Evolutionary conservation across 2,329 filamentous ascomycete species (phyloP).

Genomic region (Macrophomina phaseolina): DNA sequence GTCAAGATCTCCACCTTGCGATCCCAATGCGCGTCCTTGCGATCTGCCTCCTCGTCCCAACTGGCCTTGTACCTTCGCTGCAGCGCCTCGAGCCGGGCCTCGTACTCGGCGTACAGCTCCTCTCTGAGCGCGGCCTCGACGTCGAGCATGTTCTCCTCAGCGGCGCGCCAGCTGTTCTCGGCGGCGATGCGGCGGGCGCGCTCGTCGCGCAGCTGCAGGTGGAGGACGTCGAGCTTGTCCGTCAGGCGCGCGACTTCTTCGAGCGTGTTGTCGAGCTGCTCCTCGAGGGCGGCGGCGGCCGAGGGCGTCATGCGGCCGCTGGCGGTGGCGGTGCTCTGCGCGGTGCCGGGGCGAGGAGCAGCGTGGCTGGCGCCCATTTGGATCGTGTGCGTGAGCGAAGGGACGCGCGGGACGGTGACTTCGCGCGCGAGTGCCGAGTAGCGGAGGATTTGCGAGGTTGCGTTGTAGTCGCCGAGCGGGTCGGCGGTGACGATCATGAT

Average conservation of each 20-base stretch:
- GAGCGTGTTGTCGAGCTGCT: conserved; percentile 82
- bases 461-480: conserved; percentile 91
- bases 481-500: conserved; percentile 98
- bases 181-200: conserved; percentile 71
- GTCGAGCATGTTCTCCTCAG: conserved; percentile 68
- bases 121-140: conserved; percentile 87
- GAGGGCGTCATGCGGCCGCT: conserved; percentile 51
- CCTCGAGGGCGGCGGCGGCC: conserved; percentile 47
- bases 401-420: conserved; percentile 87
- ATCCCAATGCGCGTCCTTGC: conserved; percentile 83
- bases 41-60: conserved; percentile 76
- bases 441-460: conserved; percentile 91
- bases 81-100: conserved; percentile 75
- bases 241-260: conserved; percentile 80
- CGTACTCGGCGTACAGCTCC: conserved; percentile 87
- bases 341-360: conserved; percentile 38
- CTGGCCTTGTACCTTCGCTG: conserved; percentile 80
- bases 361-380: conserved; percentile 48
- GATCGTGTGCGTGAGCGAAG: conserved; percentile 79
- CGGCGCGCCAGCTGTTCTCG: conserved; percentile 74
- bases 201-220: conserved; percentile 72
- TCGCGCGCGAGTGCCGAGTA: conserved; percentile 93
- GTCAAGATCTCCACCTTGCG: conserved; percentile 79
- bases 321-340: background rate
- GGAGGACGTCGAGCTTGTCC: conserved; percentile 77